Conservation (phyloP, 352 stramenopile genomes). For the Plasmopara muralis region DNA sequence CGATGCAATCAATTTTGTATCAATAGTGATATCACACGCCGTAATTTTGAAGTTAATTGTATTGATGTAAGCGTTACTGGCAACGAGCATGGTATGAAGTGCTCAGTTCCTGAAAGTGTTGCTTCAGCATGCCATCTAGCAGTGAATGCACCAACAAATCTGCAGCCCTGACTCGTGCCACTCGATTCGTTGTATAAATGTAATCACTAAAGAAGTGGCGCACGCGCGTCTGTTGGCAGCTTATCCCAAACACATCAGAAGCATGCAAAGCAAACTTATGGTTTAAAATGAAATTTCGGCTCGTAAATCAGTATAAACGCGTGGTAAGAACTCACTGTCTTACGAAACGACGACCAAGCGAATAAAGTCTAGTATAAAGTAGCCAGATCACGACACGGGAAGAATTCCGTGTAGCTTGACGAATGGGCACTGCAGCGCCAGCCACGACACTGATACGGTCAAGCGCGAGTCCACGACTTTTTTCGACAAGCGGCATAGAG, state of each 20-base stretch:
- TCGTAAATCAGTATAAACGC: too few species aligned
- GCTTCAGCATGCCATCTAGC: neutral
- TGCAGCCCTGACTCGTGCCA: too few species aligned
- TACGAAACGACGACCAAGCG: neutral
- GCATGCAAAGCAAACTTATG: too few species aligned
- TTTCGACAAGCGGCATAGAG: neutral
- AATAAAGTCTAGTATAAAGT: neutral
- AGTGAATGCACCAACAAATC: neutral
- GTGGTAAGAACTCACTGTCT: too few species aligned
- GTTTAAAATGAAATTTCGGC: too few species aligned
- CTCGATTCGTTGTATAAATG: too few species aligned
- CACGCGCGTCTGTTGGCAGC: too few species aligned
- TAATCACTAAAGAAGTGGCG: too few species aligned
- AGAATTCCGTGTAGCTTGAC: neutral
- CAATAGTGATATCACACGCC: too few species aligned
- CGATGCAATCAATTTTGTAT: too few species aligned
- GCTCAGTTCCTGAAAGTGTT: neutral
- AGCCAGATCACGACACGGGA: neutral
- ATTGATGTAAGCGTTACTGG: neutral
- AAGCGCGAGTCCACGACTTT: too few species aligned
- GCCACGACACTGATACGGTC: neutral
- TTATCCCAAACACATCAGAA: too few species aligned
- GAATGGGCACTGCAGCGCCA: neutral
- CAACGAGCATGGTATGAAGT: neutral
- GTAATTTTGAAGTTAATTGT: neutral